A percentile compares a stretch with the other conserved stretches of the same genome.
phyloP scores from a whole-genome alignment of 495 filamentous ascomycete genomes.

The Amorphotheca resinae region DNA sequence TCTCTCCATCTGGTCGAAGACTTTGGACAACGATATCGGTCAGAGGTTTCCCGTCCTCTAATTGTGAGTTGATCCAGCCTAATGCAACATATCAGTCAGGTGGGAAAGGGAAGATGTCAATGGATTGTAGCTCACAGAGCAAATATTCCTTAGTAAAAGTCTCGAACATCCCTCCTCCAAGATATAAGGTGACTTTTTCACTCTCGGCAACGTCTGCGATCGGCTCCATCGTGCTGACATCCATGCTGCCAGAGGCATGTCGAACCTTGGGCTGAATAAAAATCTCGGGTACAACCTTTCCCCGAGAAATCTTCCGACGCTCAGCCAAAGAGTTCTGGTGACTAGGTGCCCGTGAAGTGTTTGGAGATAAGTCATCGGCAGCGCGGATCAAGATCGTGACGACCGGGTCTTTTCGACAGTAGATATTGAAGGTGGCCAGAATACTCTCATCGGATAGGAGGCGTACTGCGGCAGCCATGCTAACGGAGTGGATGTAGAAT shows the following conservation, averaged over 20 bases:
- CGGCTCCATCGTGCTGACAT: background rate
- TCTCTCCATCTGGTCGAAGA: no score
- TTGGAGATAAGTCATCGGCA: background rate
- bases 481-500: background rate
- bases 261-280: background rate
- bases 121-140: background rate
- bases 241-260: background rate
- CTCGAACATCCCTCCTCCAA: background rate
- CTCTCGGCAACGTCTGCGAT: background rate
- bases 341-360: background rate
- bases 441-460: constrained; percentile 1
- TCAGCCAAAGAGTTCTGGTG: background rate
- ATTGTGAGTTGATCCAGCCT: constrained; percentile 2
- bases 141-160: constrained; percentile 1
- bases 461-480: constrained; percentile 1
- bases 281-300: background rate
- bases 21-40: background rate
- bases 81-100: background rate
- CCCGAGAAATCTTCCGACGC: background rate
- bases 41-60: background rate
- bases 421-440: background rate
- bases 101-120: background rate
- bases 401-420: background rate
- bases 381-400: background rate
- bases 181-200: background rate